Percentiles rank a stretch among this genome's conserved stretches.
phyloP scores from a whole-genome alignment of 257 asterid genomes.

The Ballota nigra region DNA sequence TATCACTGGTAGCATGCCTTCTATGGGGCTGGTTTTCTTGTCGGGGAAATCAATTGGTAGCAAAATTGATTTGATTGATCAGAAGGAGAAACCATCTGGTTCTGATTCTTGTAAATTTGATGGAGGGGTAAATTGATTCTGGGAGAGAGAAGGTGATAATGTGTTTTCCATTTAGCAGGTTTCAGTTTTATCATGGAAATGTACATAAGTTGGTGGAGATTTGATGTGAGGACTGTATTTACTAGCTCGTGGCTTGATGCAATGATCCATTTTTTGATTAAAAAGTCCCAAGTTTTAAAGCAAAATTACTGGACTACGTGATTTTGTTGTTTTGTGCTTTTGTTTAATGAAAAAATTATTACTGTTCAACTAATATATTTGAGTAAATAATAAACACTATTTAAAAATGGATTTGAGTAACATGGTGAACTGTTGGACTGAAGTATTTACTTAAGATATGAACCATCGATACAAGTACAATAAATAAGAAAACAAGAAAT shows the following conservation, averaged over 20 bases:
- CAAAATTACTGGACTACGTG: too few species aligned
- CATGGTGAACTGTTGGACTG: too few species aligned
- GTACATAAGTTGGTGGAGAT: constrained; percentile 32
- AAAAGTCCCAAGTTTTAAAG: background rate
- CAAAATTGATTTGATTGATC: constrained; percentile 33
- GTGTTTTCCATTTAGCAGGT: constrained; percentile 24
- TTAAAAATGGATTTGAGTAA: too few species aligned
- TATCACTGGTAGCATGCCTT: background rate
- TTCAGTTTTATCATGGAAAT: constrained; percentile 27
- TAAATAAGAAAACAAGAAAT: too few species aligned
- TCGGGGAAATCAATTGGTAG: constrained; percentile 16
- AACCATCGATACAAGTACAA: too few species aligned
- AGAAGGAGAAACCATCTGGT: constrained; percentile 36
- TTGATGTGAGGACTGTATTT: constrained; percentile 3
- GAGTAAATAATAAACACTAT: too few species aligned
- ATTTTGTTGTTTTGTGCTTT: too few species aligned
- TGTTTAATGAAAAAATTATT: too few species aligned
- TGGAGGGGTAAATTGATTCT: constrained; percentile 26
- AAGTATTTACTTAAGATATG: too few species aligned
- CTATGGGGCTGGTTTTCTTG: constrained; percentile 43
- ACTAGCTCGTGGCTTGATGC: constrained; percentile 22
- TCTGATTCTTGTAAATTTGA: constrained; percentile 31
- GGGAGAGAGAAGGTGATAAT: background rate
- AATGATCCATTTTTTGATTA: constrained; percentile 26
- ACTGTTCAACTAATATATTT: too few species aligned